A percentile compares a stretch with the other conserved stretches of the same genome.
Evolutionary conservation across 805 yeast genomes (phyloP).

Genomic region (Lipomyces yamanashiensis): DNA sequence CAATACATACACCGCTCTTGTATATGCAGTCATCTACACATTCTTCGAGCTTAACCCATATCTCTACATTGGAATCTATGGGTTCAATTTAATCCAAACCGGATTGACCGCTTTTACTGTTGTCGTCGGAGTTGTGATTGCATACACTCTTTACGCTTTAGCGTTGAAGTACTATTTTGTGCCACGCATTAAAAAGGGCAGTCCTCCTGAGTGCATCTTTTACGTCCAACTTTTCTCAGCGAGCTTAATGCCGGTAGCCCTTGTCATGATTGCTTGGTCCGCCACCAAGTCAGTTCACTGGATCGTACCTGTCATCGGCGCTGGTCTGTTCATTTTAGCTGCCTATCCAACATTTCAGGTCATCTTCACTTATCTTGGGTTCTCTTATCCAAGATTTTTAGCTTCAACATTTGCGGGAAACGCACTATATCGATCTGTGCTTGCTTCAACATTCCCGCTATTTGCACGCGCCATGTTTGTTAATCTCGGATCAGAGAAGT

Average conservation of each 20-base stretch:
- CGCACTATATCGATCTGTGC: conserved; percentile 54
- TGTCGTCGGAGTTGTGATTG: conserved; percentile 51
- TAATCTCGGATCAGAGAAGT: conserved; percentile 48
- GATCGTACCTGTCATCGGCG: conserved; percentile 56
- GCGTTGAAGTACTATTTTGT: conserved; percentile 6
- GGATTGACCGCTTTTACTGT: conserved; percentile 56
- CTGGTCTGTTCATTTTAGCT: conserved; percentile 49
- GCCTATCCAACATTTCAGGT: conserved; percentile 58
- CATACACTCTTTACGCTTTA: conserved; percentile 4
- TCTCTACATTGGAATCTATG: conserved; percentile 52
- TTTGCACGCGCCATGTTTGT: conserved; percentile 65
- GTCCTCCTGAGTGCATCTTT: conserved; percentile 24
- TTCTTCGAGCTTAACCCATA: conserved; percentile 69
- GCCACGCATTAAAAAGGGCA: not conserved
- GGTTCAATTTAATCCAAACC: conserved; percentile 54
- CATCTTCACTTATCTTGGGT: conserved; percentile 55
- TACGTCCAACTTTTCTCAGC: conserved; percentile 18
- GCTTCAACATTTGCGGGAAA: conserved; percentile 68
- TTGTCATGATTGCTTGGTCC: conserved; percentile 60
- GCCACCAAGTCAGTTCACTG: conserved; percentile 51
- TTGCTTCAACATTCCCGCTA: conserved; percentile 66
- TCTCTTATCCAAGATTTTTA: conserved; percentile 54
- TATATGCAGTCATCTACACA: conserved; percentile 58
- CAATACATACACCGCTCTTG: conserved; percentile 56
- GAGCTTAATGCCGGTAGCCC: conserved; percentile 49